Evolutionary conservation across 192 early-diverging fungal species (phyloP), one percentile per base, ranked within the genome.

Genomic region (Gaertneriomyces sp.): DNA sequence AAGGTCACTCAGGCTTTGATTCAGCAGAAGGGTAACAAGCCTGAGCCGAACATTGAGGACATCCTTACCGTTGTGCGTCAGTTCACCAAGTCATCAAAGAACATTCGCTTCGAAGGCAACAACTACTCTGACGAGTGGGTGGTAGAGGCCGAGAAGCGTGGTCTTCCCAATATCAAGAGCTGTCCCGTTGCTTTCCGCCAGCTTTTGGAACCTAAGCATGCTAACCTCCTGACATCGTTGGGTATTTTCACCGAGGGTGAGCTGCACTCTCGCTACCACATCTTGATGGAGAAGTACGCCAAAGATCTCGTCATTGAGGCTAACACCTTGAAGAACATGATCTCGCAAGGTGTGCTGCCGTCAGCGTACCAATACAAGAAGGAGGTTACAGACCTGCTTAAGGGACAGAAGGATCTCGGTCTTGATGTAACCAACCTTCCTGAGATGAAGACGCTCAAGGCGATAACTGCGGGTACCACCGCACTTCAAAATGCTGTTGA

Each of bases 281-380:
- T 99, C 75, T 80, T 99, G 66, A 85, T 89, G 75, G 95, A 99
- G 82, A 94, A 93, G 61, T 99, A 97, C 73, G 85, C 88, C 79
- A 99, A 99, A 89, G 95, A 99, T 77, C 73, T 96, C 42, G 65
- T 89, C 43, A 94, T 97, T 60, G 96, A 99, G 83, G 90, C 88
- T 58, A 86, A 89, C 76, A 95, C 96, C 33, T 81, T 99, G 68
- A 76, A 85, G 58, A 80, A 81, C 72, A 85, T 99, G 80, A 67
- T 94, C 45, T 73, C 79, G 56, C 89, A 92, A 68, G 88, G 89
- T 66, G 89, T 99, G 49, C 79, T 99, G 53, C 96, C 96, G 25
- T 86, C 91, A 14, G 87, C 87, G 9, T 93, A 90, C 69, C 78
- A 85, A 47, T 97, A 92, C 90, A 87, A 95, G 76, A 91, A 90